Base-by-base conservation (phyloP, 1,284 basidiomycete genomes). In the Marasmius oreades region DNA sequence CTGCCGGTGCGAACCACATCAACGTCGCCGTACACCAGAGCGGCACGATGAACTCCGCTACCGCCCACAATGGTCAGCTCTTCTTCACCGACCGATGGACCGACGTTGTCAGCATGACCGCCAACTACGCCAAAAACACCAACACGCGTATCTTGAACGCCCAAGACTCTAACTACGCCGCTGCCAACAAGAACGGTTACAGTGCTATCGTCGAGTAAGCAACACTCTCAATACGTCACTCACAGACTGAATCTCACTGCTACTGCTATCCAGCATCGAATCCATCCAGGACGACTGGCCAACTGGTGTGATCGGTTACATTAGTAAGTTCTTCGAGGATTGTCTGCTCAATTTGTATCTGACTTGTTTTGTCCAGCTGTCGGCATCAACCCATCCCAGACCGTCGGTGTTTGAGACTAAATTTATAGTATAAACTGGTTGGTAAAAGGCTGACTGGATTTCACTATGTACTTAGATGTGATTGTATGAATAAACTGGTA, bases 11-110 rank as follows among this genome's bases (percentile, higher is more conserved):
- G 7, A 71, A 71, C 59, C 71, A 72, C 59, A 65, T 73, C 59
- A 70, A 67, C 58, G 46, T 72, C 34, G 60, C 69, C 52, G 63
- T 73, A 3, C 68, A 70, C 61, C 55, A 62, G 36, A 43, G 46
- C n/a, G 33, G 44, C 26, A 42, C 50, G 20, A 48, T 52, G 51
- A 43, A 33, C 37, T 56, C 53, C 4, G 37, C 42, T 1, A 54
- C 44, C 33, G 63, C 66, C 22, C 70, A 73, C 60, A 62, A 69
- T 39, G 71, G 71, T 7, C 71, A 72, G 56, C 64, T 75, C 45
- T 75, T 73, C 66, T 76, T 76, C 64, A 71, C 71, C 22, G 74
- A 76, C 59, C 61, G 60, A 10, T 74, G 74, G 72, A 74, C 70
- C 33, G 64, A 72, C 48, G 61, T 71, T 42, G 61, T 72, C 33